Evolutionary conservation across 202 grass and related monocot genomes (phyloP).

Genomic region (Eragrostis tef): DNA sequence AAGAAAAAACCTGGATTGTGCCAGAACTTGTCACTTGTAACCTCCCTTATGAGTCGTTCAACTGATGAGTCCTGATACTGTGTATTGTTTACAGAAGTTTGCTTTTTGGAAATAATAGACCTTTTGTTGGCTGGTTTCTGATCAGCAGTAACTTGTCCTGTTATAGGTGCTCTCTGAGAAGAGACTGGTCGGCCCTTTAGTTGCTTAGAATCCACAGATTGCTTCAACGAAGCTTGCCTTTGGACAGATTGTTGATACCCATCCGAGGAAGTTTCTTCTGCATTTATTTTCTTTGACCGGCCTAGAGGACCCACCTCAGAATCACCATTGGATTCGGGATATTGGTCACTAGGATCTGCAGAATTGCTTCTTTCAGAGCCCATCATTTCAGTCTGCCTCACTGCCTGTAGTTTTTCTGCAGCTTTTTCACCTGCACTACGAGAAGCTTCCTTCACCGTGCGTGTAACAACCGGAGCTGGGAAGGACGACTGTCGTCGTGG

Average conservation of each 20-base stretch:
- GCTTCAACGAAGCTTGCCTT: constrained; percentile 63
- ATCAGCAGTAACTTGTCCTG: constrained; percentile 60
- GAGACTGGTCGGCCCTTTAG: constrained; percentile 53
- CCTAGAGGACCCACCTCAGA: constrained; percentile 49
- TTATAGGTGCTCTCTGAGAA: constrained; percentile 54
- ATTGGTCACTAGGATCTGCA: constrained; percentile 60
- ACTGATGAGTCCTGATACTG: constrained; percentile 90
- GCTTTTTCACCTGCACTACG: constrained; percentile 56
- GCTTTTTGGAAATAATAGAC: constrained; percentile 80
- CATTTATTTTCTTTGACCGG: constrained; percentile 58
- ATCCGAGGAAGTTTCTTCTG: constrained; percentile 53
- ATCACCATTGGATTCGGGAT: constrained; percentile 79
- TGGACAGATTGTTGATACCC: constrained; percentile 43
- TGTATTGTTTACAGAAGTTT: constrained; percentile 56
- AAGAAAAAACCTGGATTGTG: constrained; percentile 84
- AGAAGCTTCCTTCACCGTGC: constrained; percentile 77
- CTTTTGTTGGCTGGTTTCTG: constrained; percentile 77
- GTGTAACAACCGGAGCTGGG: constrained; percentile 83
- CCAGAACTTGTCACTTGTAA: constrained; percentile 97
- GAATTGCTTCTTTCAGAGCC: constrained; percentile 55
- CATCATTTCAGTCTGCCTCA: constrained; percentile 64
- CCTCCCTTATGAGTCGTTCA: constrained; percentile 85
- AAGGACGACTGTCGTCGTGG: constrained; percentile 84
- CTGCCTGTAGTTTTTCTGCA: constrained; percentile 60
- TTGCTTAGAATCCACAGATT: constrained; percentile 62